These are phyloP conservation scores for Mortierella sp. DNA, from an alignment of 371 early-diverging fungal genomes.

Conservation along the genomic window DNA sequence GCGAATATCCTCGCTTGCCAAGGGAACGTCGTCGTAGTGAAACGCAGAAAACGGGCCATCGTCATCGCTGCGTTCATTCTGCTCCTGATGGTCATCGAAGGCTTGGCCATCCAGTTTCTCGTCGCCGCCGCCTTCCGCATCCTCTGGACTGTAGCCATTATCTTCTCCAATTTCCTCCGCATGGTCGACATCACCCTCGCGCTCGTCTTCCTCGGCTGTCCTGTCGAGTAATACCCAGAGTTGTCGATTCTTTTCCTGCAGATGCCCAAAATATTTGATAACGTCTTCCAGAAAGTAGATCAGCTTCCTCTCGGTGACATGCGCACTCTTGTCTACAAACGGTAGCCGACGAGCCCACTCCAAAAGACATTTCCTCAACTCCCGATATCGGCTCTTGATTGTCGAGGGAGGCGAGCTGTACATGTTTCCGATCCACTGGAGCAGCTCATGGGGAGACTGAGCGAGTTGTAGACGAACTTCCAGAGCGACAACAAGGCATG, in stretches of 20 bases:
- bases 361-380: slow-evolving; percentile 29
- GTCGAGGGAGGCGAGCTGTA: slow-evolving; percentile 7
- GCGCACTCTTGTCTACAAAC: slow-evolving; percentile 14
- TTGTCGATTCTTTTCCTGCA: slow-evolving; percentile 25
- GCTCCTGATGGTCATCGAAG: background rate
- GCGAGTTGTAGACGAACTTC: slow-evolving; percentile 17
- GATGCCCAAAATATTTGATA: slow-evolving; percentile 31
- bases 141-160: background rate
- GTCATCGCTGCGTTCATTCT: background rate
- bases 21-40: background rate
- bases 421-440: slow-evolving; percentile 12
- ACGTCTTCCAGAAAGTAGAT: slow-evolving; percentile 39
- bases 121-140: background rate
- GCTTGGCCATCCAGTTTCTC: background rate
- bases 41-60: background rate
- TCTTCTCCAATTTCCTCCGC: background rate
- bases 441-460: slow-evolving; percentile 15
- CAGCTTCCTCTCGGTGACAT: slow-evolving; percentile 20
- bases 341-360: slow-evolving; percentile 37
- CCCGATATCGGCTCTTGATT: slow-evolving; percentile 16
- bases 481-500: slow-evolving; percentile 34
- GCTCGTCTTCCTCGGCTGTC: background rate
- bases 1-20: background rate
- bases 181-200: background rate
- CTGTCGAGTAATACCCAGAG: slow-evolving; percentile 31